Evolutionary conservation across 2,329 filamentous ascomycete species (phyloP).

Genomic region (Thielaviopsis cerberus): DNA sequence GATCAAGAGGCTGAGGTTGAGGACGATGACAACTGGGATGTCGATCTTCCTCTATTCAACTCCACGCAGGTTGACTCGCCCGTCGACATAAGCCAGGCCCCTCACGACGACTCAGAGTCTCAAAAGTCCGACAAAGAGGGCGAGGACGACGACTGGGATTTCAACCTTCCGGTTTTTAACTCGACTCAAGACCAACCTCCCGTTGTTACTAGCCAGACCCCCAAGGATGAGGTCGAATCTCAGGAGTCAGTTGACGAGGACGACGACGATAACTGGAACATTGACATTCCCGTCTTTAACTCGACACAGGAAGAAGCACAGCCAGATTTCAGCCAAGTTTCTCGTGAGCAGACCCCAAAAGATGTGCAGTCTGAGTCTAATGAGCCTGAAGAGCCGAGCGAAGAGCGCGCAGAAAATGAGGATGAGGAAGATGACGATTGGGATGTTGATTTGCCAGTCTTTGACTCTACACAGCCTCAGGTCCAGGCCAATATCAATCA

Average conservation of each 20-base stretch:
- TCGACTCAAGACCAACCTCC: no score
- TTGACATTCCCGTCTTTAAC: not conserved
- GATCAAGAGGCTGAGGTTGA: not conserved
- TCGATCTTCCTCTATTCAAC: conserved; percentile 9
- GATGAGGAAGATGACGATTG: conserved; percentile 8
- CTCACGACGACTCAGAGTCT: not conserved
- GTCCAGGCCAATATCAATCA: conserved; percentile 3
- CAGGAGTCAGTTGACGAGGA: not conserved
- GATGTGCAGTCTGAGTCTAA: not conserved
- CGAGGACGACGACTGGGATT: no score
- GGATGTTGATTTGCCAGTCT: conserved; percentile 9
- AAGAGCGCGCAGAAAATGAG: not conserved
- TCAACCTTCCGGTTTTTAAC: no score
- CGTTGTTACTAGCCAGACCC: no score
- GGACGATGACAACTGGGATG: conserved; percentile 9
- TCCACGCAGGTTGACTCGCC: conserved; percentile 5
- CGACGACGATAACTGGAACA: not conserved
- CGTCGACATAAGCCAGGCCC: conserved; percentile 1
- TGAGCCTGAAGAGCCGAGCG: not conserved
- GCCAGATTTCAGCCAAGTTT: not conserved
- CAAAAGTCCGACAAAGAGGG: not conserved
- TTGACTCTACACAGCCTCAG: conserved; percentile 8
- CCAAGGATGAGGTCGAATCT: no score
- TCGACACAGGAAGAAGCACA: not conserved
- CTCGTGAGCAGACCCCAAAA: not conserved